These are phyloP conservation scores for Cryptococcus floricola DNA, from an alignment of 1,284 basidiomycete genomes.

Conservation along the genomic window DNA sequence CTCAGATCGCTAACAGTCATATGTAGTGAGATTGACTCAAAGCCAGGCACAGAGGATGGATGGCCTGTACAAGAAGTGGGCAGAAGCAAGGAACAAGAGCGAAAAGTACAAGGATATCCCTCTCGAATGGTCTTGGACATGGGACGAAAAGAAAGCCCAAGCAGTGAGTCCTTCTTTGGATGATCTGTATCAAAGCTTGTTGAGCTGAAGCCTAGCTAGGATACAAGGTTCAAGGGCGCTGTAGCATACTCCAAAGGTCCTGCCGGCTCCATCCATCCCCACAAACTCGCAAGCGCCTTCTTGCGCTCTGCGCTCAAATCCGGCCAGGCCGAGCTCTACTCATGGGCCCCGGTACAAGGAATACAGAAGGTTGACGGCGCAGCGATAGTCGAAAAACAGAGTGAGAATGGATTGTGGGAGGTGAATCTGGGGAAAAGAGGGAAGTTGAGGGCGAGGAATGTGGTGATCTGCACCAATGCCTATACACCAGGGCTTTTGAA, in stretches of 20 bases:
- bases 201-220: background rate
- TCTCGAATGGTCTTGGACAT: conserved; percentile 24
- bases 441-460: conserved; percentile 19
- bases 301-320: conserved; percentile 16
- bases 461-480: conserved; percentile 38
- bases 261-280: conserved; percentile 30
- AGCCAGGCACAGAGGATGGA: conserved; percentile 1
- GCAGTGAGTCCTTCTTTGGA: conserved; percentile 9
- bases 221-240: conserved; percentile 12
- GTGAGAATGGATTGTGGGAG: conserved; percentile 5
- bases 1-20: background rate
- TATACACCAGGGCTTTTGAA: conserved; percentile 35
- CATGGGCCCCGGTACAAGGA: conserved; percentile 18
- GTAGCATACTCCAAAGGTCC: conserved; percentile 14
- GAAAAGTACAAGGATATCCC: conserved; percentile 7
- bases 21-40: conserved; percentile 2
- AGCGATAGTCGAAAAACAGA: background rate
- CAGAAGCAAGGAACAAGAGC: conserved; percentile 6
- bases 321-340: conserved; percentile 16
- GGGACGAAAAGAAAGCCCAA: conserved; percentile 29
- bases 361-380: background rate
- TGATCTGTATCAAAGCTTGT: background rate
- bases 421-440: conserved; percentile 26
- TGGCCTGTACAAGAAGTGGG: conserved; percentile 5
- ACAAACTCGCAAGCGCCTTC: conserved; percentile 31